Conservation (phyloP, 306 rosid genomes). For the Clitoria ternatea region DNA sequence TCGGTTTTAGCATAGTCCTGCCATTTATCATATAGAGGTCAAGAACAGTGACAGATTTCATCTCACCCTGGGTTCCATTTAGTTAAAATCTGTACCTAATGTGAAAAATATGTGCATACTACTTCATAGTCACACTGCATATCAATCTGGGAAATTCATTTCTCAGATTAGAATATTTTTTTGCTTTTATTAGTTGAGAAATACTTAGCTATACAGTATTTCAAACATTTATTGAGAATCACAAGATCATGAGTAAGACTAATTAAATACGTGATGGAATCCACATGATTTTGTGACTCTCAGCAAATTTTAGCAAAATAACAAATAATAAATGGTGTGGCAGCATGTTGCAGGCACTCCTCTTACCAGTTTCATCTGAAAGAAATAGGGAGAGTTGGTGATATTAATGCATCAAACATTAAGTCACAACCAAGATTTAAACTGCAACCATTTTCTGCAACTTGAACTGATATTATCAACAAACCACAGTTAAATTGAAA, state of each 20-base stretch:
- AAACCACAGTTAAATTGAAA: background rate
- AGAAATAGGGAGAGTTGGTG: background rate
- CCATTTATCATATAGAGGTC: background rate
- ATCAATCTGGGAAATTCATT: background rate
- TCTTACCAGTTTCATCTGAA: background rate
- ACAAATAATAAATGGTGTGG: background rate
- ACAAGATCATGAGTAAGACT: background rate
- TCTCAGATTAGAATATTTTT: background rate
- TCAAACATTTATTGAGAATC: background rate
- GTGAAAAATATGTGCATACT: background rate
- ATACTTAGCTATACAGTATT: background rate
- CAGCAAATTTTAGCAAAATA: background rate
- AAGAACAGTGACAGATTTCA: background rate
- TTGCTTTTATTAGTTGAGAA: background rate
- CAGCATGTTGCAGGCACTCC: background rate
- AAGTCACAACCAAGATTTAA: constrained; percentile 12
- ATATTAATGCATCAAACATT: background rate
- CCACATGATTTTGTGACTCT: background rate
- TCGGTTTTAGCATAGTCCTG: constrained; percentile 99
- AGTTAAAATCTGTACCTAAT: background rate
- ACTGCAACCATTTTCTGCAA: constrained; percentile 11
- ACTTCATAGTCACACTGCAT: background rate
- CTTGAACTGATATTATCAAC: background rate
- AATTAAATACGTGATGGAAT: background rate
- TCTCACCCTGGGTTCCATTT: background rate